A percentile compares a stretch with the other conserved stretches of the same genome.
phyloP scores from a whole-genome alignment of 2,329 filamentous ascomycete genomes.

The Trichoderma polysporum region DNA sequence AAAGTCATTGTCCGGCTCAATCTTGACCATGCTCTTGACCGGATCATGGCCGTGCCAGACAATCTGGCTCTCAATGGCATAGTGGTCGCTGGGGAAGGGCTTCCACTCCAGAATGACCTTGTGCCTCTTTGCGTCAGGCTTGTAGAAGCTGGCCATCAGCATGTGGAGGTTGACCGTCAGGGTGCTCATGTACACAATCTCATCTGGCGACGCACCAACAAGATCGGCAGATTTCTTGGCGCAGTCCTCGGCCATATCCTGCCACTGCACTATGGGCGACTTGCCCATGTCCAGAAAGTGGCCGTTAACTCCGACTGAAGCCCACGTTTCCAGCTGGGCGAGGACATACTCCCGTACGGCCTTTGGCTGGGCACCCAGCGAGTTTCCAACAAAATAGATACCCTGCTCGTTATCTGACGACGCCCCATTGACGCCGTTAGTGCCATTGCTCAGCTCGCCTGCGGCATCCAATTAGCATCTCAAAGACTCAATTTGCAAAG shows the following conservation, averaged over 20 bases:
- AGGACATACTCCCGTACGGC: conserved; percentile 64
- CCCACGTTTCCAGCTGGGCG: conserved; percentile 79
- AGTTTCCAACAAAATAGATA: conserved; percentile 89
- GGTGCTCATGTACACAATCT: conserved; percentile 87
- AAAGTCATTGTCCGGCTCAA: conserved; percentile 61
- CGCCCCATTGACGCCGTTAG: conserved; percentile 30
- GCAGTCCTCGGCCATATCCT: conserved; percentile 75
- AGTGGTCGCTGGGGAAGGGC: conserved; percentile 86
- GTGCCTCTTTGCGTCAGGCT: conserved; percentile 60
- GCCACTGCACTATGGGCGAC: conserved; percentile 68
- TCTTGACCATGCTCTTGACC: conserved; percentile 67
- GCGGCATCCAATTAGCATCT: not conserved
- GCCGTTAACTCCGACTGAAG: conserved; percentile 77
- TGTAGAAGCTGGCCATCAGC: conserved; percentile 81
- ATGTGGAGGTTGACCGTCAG: conserved; percentile 80
- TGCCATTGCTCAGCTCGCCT: conserved; percentile 22
- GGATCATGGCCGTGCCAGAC: conserved; percentile 67
- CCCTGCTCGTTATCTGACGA: conserved; percentile 34
- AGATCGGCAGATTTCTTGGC: conserved; percentile 68
- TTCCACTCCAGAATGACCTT: conserved; percentile 90
- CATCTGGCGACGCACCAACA: conserved; percentile 68
- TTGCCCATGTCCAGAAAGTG: conserved; percentile 72
- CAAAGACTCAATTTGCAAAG: not conserved
- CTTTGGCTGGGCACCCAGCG: conserved; percentile 78
- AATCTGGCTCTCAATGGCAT: conserved; percentile 81